Conservation (phyloP, 192 early-diverging fungal genomes). For the Coemansia sp. region DNA sequence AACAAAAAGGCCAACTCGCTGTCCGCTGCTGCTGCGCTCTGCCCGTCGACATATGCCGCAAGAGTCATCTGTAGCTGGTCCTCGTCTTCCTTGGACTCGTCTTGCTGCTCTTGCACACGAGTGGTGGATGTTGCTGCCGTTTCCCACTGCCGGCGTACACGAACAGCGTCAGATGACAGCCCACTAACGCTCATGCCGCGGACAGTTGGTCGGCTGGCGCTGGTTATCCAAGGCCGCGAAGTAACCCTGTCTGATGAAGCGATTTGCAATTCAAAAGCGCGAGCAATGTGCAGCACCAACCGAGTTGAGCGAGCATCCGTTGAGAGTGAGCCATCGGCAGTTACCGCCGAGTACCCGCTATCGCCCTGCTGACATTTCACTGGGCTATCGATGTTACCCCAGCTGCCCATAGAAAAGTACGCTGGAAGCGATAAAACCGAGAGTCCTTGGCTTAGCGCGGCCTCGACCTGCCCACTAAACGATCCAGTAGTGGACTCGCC, state of each 20-base stretch:
- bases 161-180: slow-evolving; percentile 14
- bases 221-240: slow-evolving; percentile 46
- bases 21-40: neutral
- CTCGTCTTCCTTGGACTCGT: neutral
- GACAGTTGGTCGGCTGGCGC: slow-evolving; percentile 23
- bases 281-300: slow-evolving; percentile 26
- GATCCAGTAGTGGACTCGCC: neutral
- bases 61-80: slow-evolving; percentile 14
- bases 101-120: neutral
- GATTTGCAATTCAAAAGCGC: slow-evolving; percentile 32
- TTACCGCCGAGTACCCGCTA: slow-evolving; percentile 10
- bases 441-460: slow-evolving; percentile 48
- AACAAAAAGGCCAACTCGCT: slow-evolving; percentile 39
- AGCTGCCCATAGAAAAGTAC: slow-evolving; percentile 20
- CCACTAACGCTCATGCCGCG: slow-evolving; percentile 23
- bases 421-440: slow-evolving; percentile 37
- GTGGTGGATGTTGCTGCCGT: neutral
- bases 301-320: slow-evolving; percentile 29
- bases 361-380: neutral
- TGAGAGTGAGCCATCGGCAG: slow-evolving; percentile 28
- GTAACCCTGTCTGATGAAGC: slow-evolving; percentile 32
- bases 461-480: slow-evolving; percentile 40
- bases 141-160: slow-evolving; percentile 48
- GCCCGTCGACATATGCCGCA: slow-evolving; percentile 36
- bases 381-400: slow-evolving; percentile 37